phyloP scores from a whole-genome alignment of 225 moss, liverwort and hornwort genomes.

The Straminergon stramineum region DNA sequence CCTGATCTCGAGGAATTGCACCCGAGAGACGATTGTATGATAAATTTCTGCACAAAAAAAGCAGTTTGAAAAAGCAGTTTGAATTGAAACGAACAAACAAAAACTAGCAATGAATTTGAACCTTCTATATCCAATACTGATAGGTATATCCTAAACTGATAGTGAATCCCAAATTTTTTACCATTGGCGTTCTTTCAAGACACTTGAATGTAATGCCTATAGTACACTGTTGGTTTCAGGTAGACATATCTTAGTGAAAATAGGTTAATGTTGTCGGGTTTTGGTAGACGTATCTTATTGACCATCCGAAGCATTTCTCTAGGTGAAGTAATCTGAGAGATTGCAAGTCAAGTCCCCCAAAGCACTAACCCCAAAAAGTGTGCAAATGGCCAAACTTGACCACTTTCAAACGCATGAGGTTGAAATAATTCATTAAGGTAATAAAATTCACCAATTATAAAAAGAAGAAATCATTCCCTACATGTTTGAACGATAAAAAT shows the following conservation, averaged over 20 bases:
- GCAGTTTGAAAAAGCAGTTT: not conserved
- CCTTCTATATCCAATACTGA: not conserved
- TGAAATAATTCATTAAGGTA: not conserved
- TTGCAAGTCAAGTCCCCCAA: not conserved
- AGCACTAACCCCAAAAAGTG: no score
- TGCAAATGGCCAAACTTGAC: not conserved
- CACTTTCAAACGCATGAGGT: not conserved
- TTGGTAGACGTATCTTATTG: no score
- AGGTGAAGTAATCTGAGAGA: not conserved
- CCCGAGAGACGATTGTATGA: constrained; percentile 83
- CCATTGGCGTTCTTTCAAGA: not conserved
- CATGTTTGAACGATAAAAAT: not conserved
- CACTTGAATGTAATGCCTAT: not conserved
- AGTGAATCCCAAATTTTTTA: not conserved
- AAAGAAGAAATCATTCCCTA: no score
- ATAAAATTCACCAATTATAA: not conserved
- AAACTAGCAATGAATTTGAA: not conserved
- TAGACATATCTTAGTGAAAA: not conserved
- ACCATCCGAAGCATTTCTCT: no score
- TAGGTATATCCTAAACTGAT: not conserved
- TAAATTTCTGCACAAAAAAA: constrained; percentile 32
- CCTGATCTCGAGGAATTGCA: constrained; percentile 37
- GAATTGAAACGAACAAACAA: not conserved
- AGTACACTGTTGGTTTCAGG: not conserved
- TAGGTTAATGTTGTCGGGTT: not conserved